Conservation (phyloP, 805 yeast genomes). For the Kodamaea restingae region DNA sequence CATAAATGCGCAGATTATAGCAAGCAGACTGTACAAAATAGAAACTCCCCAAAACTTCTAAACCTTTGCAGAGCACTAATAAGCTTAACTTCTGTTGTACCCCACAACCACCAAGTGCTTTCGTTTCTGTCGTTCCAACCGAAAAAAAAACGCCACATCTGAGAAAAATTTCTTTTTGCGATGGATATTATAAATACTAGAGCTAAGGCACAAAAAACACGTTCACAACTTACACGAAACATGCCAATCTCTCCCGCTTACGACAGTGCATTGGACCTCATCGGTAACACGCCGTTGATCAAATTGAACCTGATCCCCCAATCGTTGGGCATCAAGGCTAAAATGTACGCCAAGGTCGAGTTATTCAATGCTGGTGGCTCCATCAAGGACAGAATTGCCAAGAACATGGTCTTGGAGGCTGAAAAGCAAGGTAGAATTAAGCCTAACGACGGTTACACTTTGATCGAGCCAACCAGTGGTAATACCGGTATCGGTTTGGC, state of each 20-base stretch:
- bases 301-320: constrained; percentile 73
- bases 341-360: constrained; percentile 70
- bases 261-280: constrained; percentile 63
- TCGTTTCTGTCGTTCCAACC: too few species aligned
- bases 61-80: too few species aligned
- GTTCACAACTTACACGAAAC: not conserved
- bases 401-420: constrained; percentile 82
- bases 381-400: constrained; percentile 84
- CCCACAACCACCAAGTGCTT: too few species aligned
- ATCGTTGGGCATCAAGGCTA: constrained; percentile 68
- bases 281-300: constrained; percentile 83
- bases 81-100: too few species aligned
- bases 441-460: constrained; percentile 64
- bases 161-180: constrained; percentile 7
- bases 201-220: constrained; percentile 1
- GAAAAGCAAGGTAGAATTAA: constrained; percentile 72
- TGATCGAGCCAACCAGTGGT: constrained; percentile 88
- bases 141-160: constrained; percentile 6
- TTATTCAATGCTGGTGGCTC: constrained; percentile 88
- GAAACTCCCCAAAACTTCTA: too few species aligned
- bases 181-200: constrained; percentile 3
- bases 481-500: constrained; percentile 92
- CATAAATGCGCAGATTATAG: too few species aligned
- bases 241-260: constrained; percentile 34
- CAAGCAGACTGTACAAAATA: too few species aligned